Evolutionary conservation across 768 basidiomycete genomes (phyloP), one percentile per base, ranked within the genome.

Genomic region (Leccinum disarticulatum): DNA sequence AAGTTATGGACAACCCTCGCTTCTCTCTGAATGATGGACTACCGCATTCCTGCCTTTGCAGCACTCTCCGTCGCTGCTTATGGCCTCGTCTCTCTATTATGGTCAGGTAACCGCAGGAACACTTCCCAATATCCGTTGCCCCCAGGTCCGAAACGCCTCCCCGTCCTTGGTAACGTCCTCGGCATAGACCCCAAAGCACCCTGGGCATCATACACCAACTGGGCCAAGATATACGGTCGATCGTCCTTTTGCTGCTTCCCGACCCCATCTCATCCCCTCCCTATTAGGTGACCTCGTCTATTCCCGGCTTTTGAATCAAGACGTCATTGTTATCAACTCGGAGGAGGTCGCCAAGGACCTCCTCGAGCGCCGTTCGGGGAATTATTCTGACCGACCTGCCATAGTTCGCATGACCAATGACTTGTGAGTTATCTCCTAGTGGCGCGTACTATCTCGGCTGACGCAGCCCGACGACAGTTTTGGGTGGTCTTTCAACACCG

Each of bases 81-180:
- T 19, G 56, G 54, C 19, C 15, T 70, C 17, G 25, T 52, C 14
- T 48, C 43, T 13, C 49, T 56, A 47, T 4, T 35, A 0, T 64
- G 64, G 62, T 47, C 58, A 2, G 35, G 30, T 6, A 55, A 48
- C 50, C 60, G 59, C 50, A 59, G 43, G 51, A 56, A 31, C 30
- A 11, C 50, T 1, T 4, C n/a, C 9, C 19, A 28, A 3, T 13
- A 43, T 52, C 68, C 72, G 0, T 73, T 83, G 22, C 81, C 80
- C n/a, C 81, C 80, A 17, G 85, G 84, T 22, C 85, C 85, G 1
- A 77, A 73, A 55, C 80, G 80, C 22, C 65, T 85, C 25, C 73
- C 73, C 31, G 50, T 74, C 52, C 47, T 74, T 27, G 73, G 73
- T 6, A 72, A 70, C 19, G 64, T 68, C n/a, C 52, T 70, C 31